Evolutionary conservation across 176 grass and related monocot genomes (phyloP).

Genomic region (Thinopyrum elongatum): DNA sequence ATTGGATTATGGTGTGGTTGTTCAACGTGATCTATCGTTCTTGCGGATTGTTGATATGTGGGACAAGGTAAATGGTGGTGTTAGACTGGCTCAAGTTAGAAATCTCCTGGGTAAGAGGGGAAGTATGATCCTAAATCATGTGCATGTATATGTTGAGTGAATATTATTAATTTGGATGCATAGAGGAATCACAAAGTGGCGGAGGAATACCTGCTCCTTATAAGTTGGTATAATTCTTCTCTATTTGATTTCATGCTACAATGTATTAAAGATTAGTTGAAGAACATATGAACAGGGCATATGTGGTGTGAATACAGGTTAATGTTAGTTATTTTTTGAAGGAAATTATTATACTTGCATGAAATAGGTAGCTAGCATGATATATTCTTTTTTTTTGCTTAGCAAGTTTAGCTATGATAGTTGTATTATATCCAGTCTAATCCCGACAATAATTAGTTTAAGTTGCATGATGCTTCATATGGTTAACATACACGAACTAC

Average conservation of each 20-base stretch:
- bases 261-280: not conserved
- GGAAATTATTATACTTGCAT: not conserved
- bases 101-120: conserved; percentile 45
- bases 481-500: no score
- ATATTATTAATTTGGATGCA: conserved; percentile 77
- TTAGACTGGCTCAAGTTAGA: conserved; percentile 61
- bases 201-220: conserved; percentile 53
- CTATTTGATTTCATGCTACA: not conserved
- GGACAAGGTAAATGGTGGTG: conserved; percentile 68
- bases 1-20: conserved; percentile 78
- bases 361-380: not conserved
- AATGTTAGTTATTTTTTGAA: not conserved
- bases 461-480: no score
- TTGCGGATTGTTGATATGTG: conserved; percentile 73
- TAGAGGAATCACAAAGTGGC: conserved; percentile 77
- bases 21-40: conserved; percentile 77
- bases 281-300: not conserved
- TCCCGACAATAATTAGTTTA: no score
- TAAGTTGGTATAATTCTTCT: conserved; percentile 38
- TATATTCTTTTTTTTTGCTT: no score
- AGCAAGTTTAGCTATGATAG: no score
- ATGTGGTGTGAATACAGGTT: not conserved
- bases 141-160: conserved; percentile 76
- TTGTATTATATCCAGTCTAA: no score
- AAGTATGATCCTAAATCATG: conserved; percentile 63